Evolutionary conservation across 331 rosid genomes (phyloP), one percentile per base, ranked within the genome.

Genomic region (Telfairia occidentalis): DNA sequence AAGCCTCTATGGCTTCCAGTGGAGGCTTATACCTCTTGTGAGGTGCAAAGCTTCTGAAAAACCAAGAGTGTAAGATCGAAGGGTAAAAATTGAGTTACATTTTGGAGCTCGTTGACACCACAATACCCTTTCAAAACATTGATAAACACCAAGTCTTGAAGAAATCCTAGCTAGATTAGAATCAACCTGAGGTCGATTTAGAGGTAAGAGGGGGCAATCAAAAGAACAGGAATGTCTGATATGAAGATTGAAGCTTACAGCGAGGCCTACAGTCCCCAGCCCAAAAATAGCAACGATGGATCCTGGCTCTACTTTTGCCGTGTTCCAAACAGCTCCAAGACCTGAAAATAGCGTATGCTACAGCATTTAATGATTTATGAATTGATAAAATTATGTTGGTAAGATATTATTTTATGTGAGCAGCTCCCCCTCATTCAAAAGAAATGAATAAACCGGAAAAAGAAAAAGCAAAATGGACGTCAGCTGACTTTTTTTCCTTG

Each of bases 231-330:
- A 53, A 55, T 71, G 46, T 77, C 29, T 54, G 15, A 45, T 50
- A 6, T 46, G 55, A 83, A 81, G 74, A 92, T 88, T 46, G 55
- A 83, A 81, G 74, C 94, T 88, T 87, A 94, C 97, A 8, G 98
- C 98, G 78, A 94, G 97, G 48, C 98, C 97, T 57, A 94, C 91
- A 80, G 95, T 91, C 81, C 96, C 97, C 57, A 94, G 96, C 69
- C 98, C 98, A 75, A 94, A 94, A 63, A 91, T 80, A 77, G 96
- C 98, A 66, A 94, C 96, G 42, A 48, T 89, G 77, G 98, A 94
- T 46, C 97, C 95, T 3, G 89, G 19, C 79, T 94, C 96, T 53
- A 94, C 97, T 83, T 94, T 94, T 75, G 98, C 97, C 24, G 98
- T 88, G 87, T 88, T 87, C 92, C 92, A 87, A 82, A 87, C 92